Evolutionary conservation across 106 monocot genomes (phyloP).

Genomic region (Posidonia australis): DNA sequence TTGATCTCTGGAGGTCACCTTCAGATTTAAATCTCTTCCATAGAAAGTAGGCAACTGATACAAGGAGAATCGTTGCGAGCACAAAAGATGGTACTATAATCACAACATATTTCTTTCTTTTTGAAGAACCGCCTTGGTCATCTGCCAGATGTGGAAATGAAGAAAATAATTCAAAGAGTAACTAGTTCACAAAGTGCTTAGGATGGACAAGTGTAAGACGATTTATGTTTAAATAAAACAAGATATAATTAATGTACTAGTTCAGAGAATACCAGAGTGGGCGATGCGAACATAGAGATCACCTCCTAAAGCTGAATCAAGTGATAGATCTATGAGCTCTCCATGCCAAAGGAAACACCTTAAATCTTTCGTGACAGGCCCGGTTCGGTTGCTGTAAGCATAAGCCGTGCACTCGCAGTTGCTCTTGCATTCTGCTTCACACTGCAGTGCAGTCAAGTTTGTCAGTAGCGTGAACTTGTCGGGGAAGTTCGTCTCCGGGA

Average conservation of each 20-base stretch:
- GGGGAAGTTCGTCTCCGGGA: too few species aligned
- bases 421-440: too few species aligned
- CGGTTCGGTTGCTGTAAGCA: too few species aligned
- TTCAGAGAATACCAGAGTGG: constrained; percentile 1
- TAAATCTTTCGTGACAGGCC: too few species aligned
- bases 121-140: neutral
- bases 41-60: neutral
- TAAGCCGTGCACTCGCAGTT: too few species aligned
- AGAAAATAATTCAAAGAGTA: neutral
- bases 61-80: neutral
- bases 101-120: neutral
- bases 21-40: neutral
- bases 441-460: too few species aligned
- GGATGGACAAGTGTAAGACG: neutral
- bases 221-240: neutral
- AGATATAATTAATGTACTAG: neutral
- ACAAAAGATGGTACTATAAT: neutral
- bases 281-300: constrained; percentile 31
- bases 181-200: neutral
- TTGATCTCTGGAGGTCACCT: neutral
- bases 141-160: too few species aligned
- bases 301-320: neutral
- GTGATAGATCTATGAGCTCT: too few species aligned
- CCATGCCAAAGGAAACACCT: too few species aligned
- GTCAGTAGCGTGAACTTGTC: too few species aligned